Evolutionary conservation across 345 rosid species (phyloP).

Genomic region (Brassica carinata): DNA sequence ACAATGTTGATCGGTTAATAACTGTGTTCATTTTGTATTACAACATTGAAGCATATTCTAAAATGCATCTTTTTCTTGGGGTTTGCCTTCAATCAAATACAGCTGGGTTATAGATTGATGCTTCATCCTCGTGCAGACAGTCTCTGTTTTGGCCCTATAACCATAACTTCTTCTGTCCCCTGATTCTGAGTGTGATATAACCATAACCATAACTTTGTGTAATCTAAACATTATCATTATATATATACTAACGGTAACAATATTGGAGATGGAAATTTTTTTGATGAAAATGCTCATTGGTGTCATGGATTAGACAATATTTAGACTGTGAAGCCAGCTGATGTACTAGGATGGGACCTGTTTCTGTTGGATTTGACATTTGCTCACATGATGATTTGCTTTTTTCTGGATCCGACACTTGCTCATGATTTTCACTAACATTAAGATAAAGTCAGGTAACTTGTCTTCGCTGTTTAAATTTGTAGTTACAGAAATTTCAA

Average conservation of each 20-base stretch:
- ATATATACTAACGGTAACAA: background rate
- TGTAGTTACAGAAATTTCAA: background rate
- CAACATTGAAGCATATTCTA: background rate
- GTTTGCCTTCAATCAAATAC: too few relatives aligned
- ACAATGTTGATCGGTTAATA: background rate
- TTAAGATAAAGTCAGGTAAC: background rate
- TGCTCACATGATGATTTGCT: background rate
- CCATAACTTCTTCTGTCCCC: slow-evolving; percentile 51
- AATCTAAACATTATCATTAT: slow-evolving; percentile 51
- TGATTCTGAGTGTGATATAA: slow-evolving; percentile 32
- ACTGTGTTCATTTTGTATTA: too few relatives aligned
- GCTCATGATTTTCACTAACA: background rate
- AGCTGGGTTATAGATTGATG: background rate
- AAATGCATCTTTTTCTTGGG: background rate
- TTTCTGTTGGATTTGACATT: background rate
- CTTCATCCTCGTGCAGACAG: slow-evolving; percentile 7
- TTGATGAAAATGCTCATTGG: background rate
- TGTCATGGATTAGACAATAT: background rate
- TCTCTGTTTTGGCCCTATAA: slow-evolving; percentile 56
- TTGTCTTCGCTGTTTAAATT: background rate
- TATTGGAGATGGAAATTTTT: background rate
- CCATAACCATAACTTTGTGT: background rate
- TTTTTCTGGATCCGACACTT: background rate
- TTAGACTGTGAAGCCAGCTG: background rate
- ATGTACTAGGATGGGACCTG: background rate